Conservation (phyloP, 2,329 filamentous ascomycete species). For the Colletotrichum tropicicola region DNA sequence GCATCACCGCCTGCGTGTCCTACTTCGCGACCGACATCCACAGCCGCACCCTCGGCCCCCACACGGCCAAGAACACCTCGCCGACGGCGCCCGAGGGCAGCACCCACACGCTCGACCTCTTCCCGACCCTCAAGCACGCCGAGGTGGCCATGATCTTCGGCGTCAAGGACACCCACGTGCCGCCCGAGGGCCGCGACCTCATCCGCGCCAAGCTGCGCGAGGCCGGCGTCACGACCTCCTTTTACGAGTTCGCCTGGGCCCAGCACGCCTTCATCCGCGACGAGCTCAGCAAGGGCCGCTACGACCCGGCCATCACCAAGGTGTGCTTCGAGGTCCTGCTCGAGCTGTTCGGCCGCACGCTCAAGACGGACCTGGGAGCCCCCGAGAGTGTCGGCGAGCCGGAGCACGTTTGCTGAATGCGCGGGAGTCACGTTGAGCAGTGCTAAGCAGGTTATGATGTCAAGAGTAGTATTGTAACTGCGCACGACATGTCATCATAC, state of each 20-base stretch:
- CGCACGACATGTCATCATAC: conserved; percentile 28
- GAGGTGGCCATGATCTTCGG: conserved; percentile 93
- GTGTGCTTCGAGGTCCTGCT: conserved; percentile 91
- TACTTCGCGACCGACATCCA: conserved; percentile 97
- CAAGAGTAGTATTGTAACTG: conserved; percentile 34
- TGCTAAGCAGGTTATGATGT: too few relatives aligned
- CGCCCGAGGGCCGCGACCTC: conserved; percentile 81
- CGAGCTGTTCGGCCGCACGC: conserved; percentile 81
- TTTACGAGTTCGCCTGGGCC: conserved; percentile 91
- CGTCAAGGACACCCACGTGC: conserved; percentile 90
- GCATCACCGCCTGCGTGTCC: conserved; percentile 80
- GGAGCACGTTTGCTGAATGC: conserved; percentile 80
- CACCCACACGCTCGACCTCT: conserved; percentile 61
- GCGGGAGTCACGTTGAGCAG: too few relatives aligned
- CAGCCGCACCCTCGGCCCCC: conserved; percentile 75
- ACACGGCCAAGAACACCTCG: conserved; percentile 57
- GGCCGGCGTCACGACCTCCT: conserved; percentile 77
- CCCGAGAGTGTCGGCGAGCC: conserved; percentile 69
- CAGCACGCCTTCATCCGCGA: conserved; percentile 96
- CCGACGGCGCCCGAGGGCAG: conserved; percentile 45
- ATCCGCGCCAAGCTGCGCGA: conserved; percentile 85
- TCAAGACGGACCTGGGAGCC: conserved; percentile 82
- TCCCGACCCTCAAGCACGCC: conserved; percentile 75
- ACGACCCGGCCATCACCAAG: conserved; percentile 86
- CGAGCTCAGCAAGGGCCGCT: conserved; percentile 91